Base-by-base conservation (phyloP, 1,284 basidiomycete genomes). In the Phlebopus sp. region DNA sequence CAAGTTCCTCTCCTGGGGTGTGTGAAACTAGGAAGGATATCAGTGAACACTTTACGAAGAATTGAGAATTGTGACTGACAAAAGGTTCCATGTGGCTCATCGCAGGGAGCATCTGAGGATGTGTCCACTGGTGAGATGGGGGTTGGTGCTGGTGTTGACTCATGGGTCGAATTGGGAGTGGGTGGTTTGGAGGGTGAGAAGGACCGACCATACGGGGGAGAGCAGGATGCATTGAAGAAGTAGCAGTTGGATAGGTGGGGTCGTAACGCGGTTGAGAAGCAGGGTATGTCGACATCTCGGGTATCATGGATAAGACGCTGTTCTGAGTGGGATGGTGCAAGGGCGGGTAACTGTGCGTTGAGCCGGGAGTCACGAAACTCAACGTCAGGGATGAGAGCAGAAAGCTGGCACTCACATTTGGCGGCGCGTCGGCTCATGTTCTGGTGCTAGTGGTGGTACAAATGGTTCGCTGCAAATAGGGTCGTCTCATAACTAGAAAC, bases 1-100 rank as follows among this genome's bases (percentile, higher is more conserved):
- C 69, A 78, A 56, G 55, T 66, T 71, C 66, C 75, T 73, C 58
- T 79, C 77, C 62, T 76, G 75, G 47, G 63, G 54, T 64, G 64
- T 48, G 62, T 68, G 67, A 59, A 70, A 78, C 73, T 75, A 36
- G 2, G 11, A 18, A 27, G 9, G 9, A 42, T 34, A 21, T 40
- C 42, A 42, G 43, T 31, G 51, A 52, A 39, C 17, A 15, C 1
- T 13, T 3, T 23, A 41, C 41, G 27, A 25, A 40, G 29, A 42
- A 21, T 17, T 10, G 23, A 32, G 27, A 39, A 31, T 5, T 32
- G 32, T 14, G 14, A 68, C 81, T 72, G 61, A 86, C 83, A 64
- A 78, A 86, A 42, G 82, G 67, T 45, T 85, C 80, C 57, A 82
- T 71, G 39, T 73, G 69, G 55, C 79, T 72, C 46, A 77, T 55